Evolutionary conservation across 345 rosid species (phyloP), one percentile per base, ranked within the genome.

Genomic region (Pugionium dolabratum): DNA sequence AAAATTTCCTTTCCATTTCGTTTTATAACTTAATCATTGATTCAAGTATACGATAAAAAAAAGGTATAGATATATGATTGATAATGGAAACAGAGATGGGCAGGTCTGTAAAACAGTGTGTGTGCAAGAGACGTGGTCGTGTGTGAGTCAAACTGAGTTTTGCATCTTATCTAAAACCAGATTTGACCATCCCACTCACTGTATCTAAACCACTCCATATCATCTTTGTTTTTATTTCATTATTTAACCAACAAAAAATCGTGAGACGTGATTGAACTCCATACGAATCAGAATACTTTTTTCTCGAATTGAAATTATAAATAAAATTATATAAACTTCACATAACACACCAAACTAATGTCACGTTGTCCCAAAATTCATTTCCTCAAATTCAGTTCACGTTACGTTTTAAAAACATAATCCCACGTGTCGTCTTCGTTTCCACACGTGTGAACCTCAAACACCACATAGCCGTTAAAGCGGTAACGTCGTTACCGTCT

Each of bases 121-220:
- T 55, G 51, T 56, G 59, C 18, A 0, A 31, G 44, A 57, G 53
- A 64, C 65, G 65, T 64, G 75, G 64, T 71, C 39, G 62, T 58
- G 40, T 34, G 36, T 47, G 32, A 64, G 4, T 36, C 18, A 56
- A 64, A 57, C 54, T 57, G 60, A 56, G 42, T 41, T 69, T 63
- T 64, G 60, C 46, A 64, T 72, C 70, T 72, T 72, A 64, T 72
- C 76, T 18, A 49, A 35, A 64, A 32, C 49, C 70, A 71, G 46
- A 49, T 64, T 72, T 72, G 76, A 72, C 71, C 71, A 72, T 64
- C 70, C 66, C 76, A 72, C 59, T 54, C 63, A 5, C 50, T 62
- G 63, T 18, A 18, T 62, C 2, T 37, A 71, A 62, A 54, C 69
- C 63, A 62, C 51, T 29, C 64, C 70, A 30, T 47, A 40, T 62